Percentiles rank a stretch among this genome's conserved stretches.
Conservation (phyloP, 345 rosid species). For the Ricinus communis region DNA sequence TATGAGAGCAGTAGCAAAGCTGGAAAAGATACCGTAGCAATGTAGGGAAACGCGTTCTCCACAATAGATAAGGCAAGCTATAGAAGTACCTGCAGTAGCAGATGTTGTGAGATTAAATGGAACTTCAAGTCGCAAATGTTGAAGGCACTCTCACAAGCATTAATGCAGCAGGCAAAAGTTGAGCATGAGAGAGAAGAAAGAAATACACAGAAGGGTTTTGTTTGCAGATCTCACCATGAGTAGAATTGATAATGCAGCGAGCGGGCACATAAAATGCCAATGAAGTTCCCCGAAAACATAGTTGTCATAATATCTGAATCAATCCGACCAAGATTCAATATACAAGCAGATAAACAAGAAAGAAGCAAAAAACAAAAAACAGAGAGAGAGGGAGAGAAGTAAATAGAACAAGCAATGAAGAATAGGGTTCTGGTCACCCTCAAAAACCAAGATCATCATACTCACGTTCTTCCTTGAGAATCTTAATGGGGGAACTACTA, state of each 20-base stretch:
- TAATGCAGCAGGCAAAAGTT: neutral
- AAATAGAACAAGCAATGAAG: neutral
- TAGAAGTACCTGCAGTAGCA: conserved; percentile 71
- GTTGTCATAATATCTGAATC: conserved; percentile 67
- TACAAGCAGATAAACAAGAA: conserved; percentile 6
- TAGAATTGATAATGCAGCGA: conserved; percentile 97
- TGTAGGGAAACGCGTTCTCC: conserved; percentile 73
- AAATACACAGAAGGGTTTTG: neutral
- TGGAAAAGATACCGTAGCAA: conserved; percentile 52
- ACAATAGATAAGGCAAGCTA: conserved; percentile 74
- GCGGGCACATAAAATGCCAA: conserved; percentile 86
- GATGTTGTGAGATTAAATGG: neutral
- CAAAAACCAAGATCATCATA: conserved; percentile 3
- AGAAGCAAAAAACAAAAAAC: neutral
- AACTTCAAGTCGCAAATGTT: neutral
- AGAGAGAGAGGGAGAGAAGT: neutral
- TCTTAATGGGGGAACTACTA: conserved; percentile 34
- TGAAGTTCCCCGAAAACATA: conserved; percentile 83
- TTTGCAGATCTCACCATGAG: conserved; percentile 59
- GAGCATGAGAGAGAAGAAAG: neutral
- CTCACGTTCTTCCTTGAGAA: conserved; percentile 70
- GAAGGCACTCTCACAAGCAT: neutral
- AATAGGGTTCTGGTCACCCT: neutral
- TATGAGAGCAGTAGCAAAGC: neutral
- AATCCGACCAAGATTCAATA: conserved; percentile 24